phyloP scores from a whole-genome alignment of 129 eudicot genomes.

The Lactuca sativa region DNA sequence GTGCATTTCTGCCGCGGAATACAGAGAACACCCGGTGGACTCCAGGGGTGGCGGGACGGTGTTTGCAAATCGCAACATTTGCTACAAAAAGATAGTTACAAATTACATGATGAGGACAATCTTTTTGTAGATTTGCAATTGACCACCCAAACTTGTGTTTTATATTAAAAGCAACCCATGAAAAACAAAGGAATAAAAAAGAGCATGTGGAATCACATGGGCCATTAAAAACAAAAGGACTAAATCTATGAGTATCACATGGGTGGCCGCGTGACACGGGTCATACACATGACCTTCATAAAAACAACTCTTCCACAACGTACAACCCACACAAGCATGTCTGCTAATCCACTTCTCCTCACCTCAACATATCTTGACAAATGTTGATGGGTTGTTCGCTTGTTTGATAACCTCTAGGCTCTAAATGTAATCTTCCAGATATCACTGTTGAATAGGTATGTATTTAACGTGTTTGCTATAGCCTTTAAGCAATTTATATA shows the following conservation, averaged over 20 bases:
- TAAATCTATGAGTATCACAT: neutral
- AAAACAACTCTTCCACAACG: neutral
- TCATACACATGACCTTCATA: conserved; percentile 20
- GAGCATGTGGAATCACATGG: conserved; percentile 24
- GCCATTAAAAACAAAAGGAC: conserved; percentile 1
- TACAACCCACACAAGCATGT: neutral
- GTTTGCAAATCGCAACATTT: too few species aligned
- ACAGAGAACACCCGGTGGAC: too few species aligned
- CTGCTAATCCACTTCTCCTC: conserved; percentile 1
- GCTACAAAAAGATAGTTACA: too few species aligned
- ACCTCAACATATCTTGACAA: neutral
- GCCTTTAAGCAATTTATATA: too few species aligned
- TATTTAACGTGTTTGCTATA: too few species aligned
- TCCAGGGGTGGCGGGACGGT: too few species aligned
- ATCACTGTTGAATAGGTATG: too few species aligned
- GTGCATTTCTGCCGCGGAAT: too few species aligned
- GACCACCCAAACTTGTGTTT: neutral
- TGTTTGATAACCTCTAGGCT: too few species aligned
- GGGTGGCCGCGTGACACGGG: conserved; percentile 30
- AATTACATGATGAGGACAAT: neutral
- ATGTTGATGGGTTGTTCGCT: too few species aligned
- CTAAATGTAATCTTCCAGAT: too few species aligned
- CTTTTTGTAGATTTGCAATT: neutral
- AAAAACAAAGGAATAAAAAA: neutral
- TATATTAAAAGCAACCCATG: neutral